Base-by-base conservation (phyloP, 1,284 basidiomycete species). In the Takashimella koratensis region DNA sequence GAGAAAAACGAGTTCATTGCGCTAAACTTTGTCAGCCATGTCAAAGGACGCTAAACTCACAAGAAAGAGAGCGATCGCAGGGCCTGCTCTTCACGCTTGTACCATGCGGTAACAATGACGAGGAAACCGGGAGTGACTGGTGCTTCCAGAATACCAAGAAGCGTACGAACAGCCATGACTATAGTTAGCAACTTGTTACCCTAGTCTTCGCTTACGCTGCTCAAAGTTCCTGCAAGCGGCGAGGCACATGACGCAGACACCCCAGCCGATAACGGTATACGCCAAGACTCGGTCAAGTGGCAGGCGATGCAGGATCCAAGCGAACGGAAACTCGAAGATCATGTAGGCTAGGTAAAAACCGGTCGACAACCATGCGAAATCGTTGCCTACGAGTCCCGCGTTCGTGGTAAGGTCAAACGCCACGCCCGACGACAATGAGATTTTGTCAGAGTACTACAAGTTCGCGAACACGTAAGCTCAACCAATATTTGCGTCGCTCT, bases 41-140 rank as follows among this genome's bases (percentile, higher is more conserved):
- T n/a, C n/a, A n/a, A n/a, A n/a, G n/a, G n/a, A n/a, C n/a, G n/a
- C n/a, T n/a, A n/a, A n/a, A n/a, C n/a, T n/a, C n/a, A n/a, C n/a
- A 55, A 55, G 40, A 55, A 55, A 4, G 53, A 43, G 8, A 55
- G 23, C 3, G 49, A 51, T n/a, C 67, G 59, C 12, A 68, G 56
- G 1, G 70, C 66, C 58, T 76, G 74, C 52, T 76, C 73, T 26
- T 67, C 66, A 5, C 67, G 52, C 47, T 59, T 65, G 52, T 75
- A 76, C 56, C 70, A 76, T 11, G 67, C 60, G 13, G 64, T 63
- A 12, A 71, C 65, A 47, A 76, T 59, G 13, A 75, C 54, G 5
- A 71, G 59, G 45, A 76, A 76, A 0, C 69, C 73, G 3, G 74
- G 74, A 2, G 73, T 73, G 45, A 76, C 65, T 4, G 71, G 59